Conservation (phyloP, 495 filamentous ascomycete genomes). For the Umbilicaria muhlenbergii region DNA sequence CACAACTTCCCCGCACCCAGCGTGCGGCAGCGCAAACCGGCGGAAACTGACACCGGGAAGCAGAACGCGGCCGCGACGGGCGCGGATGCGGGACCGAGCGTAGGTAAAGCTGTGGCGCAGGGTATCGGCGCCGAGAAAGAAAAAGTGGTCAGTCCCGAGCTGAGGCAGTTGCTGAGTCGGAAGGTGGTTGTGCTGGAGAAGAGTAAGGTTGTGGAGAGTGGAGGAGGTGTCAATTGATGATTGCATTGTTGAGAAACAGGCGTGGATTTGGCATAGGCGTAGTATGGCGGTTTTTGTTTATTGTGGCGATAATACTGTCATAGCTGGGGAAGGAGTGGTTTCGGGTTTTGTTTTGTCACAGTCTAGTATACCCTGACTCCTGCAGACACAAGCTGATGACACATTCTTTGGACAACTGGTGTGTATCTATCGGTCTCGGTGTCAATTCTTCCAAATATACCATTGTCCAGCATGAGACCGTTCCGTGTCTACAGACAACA, state of each 20-base stretch:
- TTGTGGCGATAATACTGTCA: conserved; percentile 5
- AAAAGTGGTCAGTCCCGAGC: conserved; percentile 65
- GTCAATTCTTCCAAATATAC: too few relatives aligned
- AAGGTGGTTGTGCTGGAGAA: conserved; percentile 49
- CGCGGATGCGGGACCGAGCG: not conserved
- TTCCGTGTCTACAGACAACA: too few relatives aligned
- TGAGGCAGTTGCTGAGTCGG: conserved; percentile 58
- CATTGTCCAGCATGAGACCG: too few relatives aligned
- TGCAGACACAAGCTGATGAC: too few relatives aligned
- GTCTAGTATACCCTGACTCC: too few relatives aligned
- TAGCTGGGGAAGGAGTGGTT: conserved; percentile 7
- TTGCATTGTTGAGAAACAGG: not conserved
- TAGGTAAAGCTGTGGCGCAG: not conserved
- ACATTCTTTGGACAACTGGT: too few relatives aligned
- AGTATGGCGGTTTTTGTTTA: not conserved
- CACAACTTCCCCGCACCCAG: conserved; percentile 60
- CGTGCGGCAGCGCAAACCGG: conserved; percentile 34
- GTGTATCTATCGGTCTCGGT: too few relatives aligned
- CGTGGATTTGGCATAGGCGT: conserved; percentile 1
- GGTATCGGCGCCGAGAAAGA: conserved; percentile 19
- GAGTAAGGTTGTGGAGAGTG: conserved; percentile 30
- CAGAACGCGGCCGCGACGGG: conserved; percentile 2
- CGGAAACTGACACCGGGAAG: conserved; percentile 20
- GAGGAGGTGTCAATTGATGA: conserved; percentile 16
- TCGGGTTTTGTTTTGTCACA: too few relatives aligned